Base-by-base conservation (phyloP, 805 yeast species). In the Zygosaccharomyces bisporus region DNA sequence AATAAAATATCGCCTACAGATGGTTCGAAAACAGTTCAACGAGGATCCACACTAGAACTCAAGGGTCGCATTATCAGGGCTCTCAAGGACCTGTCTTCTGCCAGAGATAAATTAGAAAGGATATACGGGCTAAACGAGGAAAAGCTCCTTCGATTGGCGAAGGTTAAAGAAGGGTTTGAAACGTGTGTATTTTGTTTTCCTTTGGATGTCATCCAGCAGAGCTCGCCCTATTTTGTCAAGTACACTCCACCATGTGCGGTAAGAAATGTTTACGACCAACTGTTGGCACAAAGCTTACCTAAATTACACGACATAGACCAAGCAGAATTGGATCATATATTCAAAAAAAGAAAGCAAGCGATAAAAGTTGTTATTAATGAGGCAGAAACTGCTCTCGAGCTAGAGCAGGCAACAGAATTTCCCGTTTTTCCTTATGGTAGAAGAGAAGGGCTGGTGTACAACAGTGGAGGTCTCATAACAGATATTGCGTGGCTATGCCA, bases 401-500 rank as follows among this genome's bases (percentile, higher is more conserved):
- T 50, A 1, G 61, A 55, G 17, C 58, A 50, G 4, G 46, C 47
- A 30, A 39, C 50, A 3, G 65, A 61, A 20, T 57, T 64, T 35
- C 68, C 68, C 1, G 45, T 53, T 2, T 51, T 60, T 6, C 44
- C 54, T 4, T 41, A 61, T 39, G 60, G 58, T 2, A 43, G 55
- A 4, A 62, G 75, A 21, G 61, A 56, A 13, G 76, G 76, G 0
- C 54, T 68, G 7, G 63, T 76, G 2, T 39, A 75, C 13, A 76
- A 77, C 51, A 64, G 71, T 0, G 84, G 85, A 0, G 77, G 78
- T 0, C 60, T 72, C 6, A 65, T 80, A 0, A 73, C 83, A 0
- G 74, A 77, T 16, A 55, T 75, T 45, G 72, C 74, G 7, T 82
- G 87, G 87, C 52, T 71, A 4, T 69, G 67, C 1, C 60, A 58